These are phyloP conservation scores for Thraustochytrium striatum DNA, from an alignment of 352 stramenopile species.

Conservation along the genomic window DNA sequence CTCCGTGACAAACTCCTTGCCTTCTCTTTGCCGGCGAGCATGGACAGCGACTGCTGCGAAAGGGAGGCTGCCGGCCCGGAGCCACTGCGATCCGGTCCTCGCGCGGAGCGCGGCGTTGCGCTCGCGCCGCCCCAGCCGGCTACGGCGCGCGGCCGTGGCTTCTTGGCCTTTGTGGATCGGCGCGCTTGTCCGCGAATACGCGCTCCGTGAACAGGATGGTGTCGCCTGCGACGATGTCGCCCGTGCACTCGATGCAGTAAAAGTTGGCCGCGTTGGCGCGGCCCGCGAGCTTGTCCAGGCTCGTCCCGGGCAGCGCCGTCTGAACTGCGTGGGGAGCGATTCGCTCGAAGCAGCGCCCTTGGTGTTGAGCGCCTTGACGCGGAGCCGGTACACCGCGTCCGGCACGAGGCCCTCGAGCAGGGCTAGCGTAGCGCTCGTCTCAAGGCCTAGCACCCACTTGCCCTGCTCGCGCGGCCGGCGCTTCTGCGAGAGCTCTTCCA, in stretches of 20 bases:
- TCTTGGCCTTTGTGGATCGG: no score
- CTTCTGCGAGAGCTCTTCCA: constrained; percentile 52
- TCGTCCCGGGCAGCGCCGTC: constrained; percentile 16
- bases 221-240: constrained; percentile 76
- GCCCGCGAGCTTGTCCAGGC: background rate
- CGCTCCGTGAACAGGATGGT: constrained; percentile 84
- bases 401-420: constrained; percentile 65
- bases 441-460: constrained; percentile 70
- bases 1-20: constrained; percentile 2
- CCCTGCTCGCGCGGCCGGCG: background rate
- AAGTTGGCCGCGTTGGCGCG: constrained; percentile 30
- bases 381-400: constrained; percentile 74
- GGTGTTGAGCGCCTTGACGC: constrained; percentile 72
- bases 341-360: constrained; percentile 63
- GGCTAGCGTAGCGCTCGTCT: constrained; percentile 67
- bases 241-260: constrained; percentile 59
- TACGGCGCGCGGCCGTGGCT: no score
- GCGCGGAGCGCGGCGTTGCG: no score
- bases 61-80: background rate
- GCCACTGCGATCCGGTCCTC: no score
- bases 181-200: constrained; percentile 57
- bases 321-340: constrained; percentile 69
- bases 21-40: background rate
- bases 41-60: constrained; percentile 29
- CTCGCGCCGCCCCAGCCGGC: no score